Conservation (phyloP, 352 stramenopile species). For the Pythium myriotylum region DNA sequence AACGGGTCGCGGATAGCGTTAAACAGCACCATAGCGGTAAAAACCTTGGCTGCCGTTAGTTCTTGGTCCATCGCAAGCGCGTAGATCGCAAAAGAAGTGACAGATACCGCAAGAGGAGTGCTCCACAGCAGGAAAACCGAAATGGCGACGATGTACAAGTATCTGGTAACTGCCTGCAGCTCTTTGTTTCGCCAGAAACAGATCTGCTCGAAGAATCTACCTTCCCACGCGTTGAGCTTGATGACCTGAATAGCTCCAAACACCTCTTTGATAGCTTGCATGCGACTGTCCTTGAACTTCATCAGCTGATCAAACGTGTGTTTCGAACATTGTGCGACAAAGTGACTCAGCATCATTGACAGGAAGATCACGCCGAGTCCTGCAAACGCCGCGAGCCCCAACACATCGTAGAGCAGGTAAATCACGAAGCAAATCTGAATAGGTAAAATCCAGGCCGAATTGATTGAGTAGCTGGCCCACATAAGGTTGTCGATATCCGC, state of each 20-base stretch:
- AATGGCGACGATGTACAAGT: slow-evolving; percentile 68
- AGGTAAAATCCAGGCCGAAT: slow-evolving; percentile 36
- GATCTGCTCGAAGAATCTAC: slow-evolving; percentile 75
- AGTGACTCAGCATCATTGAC: slow-evolving; percentile 26
- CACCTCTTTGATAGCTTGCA: slow-evolving; percentile 48
- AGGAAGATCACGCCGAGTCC: slow-evolving; percentile 36
- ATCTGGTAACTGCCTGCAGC: slow-evolving; percentile 53
- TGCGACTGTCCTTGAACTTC: slow-evolving; percentile 40
- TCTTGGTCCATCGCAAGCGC: slow-evolving; percentile 31
- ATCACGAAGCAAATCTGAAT: slow-evolving; percentile 34
- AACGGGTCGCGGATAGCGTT: slow-evolving; percentile 29
- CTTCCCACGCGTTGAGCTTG: slow-evolving; percentile 92
- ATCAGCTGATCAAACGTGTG: slow-evolving; percentile 24
- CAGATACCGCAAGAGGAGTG: slow-evolving; percentile 31
- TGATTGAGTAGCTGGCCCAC: slow-evolving; percentile 34
- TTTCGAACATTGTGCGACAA: slow-evolving; percentile 27
- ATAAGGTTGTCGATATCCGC: slow-evolving; percentile 77
- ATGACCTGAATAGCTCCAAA: slow-evolving; percentile 79
- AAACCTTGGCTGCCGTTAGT: slow-evolving; percentile 39
- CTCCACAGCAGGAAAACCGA: slow-evolving; percentile 59
- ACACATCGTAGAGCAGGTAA: slow-evolving; percentile 38
- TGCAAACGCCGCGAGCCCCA: slow-evolving; percentile 36
- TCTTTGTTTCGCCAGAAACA: slow-evolving; percentile 58
- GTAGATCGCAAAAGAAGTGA: slow-evolving; percentile 38
- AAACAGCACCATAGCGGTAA: slow-evolving; percentile 36